A percentile compares a stretch with the other conserved stretches of the same genome.
phyloP scores from a whole-genome alignment of 805 yeast genomes.

The Spathaspora gorwiae region DNA sequence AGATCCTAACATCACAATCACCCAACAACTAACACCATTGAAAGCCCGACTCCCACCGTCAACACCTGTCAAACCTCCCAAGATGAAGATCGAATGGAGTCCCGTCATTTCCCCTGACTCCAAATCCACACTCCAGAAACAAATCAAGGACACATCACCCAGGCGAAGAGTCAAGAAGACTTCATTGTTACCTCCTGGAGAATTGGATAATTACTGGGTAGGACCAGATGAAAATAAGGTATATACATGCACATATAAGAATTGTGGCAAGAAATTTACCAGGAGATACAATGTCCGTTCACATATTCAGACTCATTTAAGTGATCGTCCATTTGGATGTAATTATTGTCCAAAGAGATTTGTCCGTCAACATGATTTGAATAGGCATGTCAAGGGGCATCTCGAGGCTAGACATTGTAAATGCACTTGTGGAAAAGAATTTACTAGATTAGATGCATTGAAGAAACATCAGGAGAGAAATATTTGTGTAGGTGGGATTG shows the following conservation, averaged over 20 bases:
- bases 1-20: conserved; percentile 37
- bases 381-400: conserved; percentile 87
- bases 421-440: conserved; percentile 93
- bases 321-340: conserved; percentile 91
- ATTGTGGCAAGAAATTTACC: conserved; percentile 79
- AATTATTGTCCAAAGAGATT: conserved; percentile 73
- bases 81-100: conserved; percentile 31
- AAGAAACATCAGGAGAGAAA: conserved; percentile 73
- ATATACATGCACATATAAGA: conserved; percentile 69
- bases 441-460: conserved; percentile 85
- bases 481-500: conserved; percentile 72
- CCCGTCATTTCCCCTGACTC: conserved; percentile 39
- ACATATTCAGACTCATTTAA: conserved; percentile 93
- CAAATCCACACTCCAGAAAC: conserved; percentile 30
- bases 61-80: conserved; percentile 9
- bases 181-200: conserved; percentile 83
- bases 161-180: conserved; percentile 47
- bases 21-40: conserved; percentile 39
- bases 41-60: conserved; percentile 10
- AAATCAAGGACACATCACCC: conserved; percentile 45
- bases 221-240: conserved; percentile 73
- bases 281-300: conserved; percentile 90
- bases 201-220: conserved; percentile 73
- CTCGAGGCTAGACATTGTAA: conserved; percentile 57
- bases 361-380: conserved; percentile 92